Percentiles rank a stretch among this genome's conserved stretches.
phyloP scores from a whole-genome alignment of 495 filamentous ascomycete genomes.

The Daldinia loculata region DNA sequence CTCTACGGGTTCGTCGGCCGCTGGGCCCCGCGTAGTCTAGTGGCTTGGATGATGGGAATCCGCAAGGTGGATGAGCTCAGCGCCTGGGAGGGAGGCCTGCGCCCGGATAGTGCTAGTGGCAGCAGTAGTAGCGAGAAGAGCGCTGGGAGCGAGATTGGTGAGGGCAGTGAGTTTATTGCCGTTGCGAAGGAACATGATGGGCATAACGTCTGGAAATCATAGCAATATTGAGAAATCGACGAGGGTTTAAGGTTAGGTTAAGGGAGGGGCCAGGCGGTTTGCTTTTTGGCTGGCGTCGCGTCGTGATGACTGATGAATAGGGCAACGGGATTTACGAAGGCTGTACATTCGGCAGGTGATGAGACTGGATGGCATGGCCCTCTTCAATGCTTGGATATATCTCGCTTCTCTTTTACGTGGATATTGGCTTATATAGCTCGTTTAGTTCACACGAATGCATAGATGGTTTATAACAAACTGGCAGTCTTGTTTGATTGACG shows the following conservation, averaged over 20 bases:
- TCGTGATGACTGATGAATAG: slow-evolving; percentile 23
- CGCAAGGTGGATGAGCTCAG: slow-evolving; percentile 60
- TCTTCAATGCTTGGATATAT: slow-evolving; percentile 11
- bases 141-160: slow-evolving; percentile 29
- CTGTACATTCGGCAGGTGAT: slow-evolving; percentile 19
- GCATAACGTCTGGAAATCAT: slow-evolving; percentile 52
- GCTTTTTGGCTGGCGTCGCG: slow-evolving; percentile 2
- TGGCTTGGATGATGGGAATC: slow-evolving; percentile 90
- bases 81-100: slow-evolving; percentile 48
- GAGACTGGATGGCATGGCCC: neutral
- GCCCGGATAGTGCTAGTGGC: neutral
- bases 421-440: neutral
- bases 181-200: slow-evolving; percentile 50
- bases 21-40: slow-evolving; percentile 79
- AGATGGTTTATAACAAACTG: neutral
- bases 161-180: slow-evolving; percentile 51
- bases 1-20: slow-evolving; percentile 87
- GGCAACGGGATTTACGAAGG: slow-evolving; percentile 15
- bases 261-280: neutral
- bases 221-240: neutral
- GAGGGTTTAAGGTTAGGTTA: neutral
- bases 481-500: neutral
- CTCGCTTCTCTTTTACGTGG: neutral
- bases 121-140: slow-evolving; percentile 33
- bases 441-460: slow-evolving; percentile 13